phyloP scores from a whole-genome alignment of 2,329 filamentous ascomycete genomes.

The Fusarium sp. region DNA sequence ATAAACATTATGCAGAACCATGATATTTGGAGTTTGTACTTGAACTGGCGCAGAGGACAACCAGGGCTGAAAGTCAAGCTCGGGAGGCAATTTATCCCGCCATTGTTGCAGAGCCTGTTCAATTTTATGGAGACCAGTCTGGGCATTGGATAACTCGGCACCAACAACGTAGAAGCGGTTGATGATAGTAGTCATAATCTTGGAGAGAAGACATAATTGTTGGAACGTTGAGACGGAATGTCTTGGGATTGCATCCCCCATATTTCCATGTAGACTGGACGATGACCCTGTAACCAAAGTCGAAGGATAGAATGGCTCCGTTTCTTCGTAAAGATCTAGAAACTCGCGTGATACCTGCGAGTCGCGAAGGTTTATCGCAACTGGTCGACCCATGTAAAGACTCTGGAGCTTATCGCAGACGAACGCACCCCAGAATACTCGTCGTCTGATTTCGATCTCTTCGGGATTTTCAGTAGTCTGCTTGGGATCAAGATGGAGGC shows the following conservation, averaged over 20 bases:
- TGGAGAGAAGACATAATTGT: conserved; percentile 5
- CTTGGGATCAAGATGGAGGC: background rate
- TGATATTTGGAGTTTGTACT: conserved; percentile 7
- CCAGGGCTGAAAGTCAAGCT: conserved; percentile 15
- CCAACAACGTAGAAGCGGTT: conserved; percentile 17
- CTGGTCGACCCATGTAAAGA: conserved; percentile 8
- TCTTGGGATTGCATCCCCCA: background rate
- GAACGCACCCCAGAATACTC: conserved; percentile 6
- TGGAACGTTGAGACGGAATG: conserved; percentile 15
- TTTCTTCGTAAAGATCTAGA: conserved; percentile 14
- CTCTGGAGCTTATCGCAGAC: conserved; percentile 57
- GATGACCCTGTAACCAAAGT: accelerated
- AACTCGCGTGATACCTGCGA: conserved; percentile 8
- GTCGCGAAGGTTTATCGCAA: background rate
- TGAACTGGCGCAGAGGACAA: accelerated
- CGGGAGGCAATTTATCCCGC: background rate
- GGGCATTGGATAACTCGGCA: conserved; percentile 4
- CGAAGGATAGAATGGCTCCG: conserved; percentile 2
- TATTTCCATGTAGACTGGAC: accelerated
- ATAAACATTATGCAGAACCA: conserved; percentile 14
- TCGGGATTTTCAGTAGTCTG: background rate
- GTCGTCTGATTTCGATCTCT: conserved; percentile 7
- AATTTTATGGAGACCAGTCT: background rate
- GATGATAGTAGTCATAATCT: conserved; percentile 17
- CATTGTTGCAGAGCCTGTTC: conserved; percentile 3